Evolutionary conservation across 306 rosid species (phyloP).

Genomic region (Casuarina glauca): DNA sequence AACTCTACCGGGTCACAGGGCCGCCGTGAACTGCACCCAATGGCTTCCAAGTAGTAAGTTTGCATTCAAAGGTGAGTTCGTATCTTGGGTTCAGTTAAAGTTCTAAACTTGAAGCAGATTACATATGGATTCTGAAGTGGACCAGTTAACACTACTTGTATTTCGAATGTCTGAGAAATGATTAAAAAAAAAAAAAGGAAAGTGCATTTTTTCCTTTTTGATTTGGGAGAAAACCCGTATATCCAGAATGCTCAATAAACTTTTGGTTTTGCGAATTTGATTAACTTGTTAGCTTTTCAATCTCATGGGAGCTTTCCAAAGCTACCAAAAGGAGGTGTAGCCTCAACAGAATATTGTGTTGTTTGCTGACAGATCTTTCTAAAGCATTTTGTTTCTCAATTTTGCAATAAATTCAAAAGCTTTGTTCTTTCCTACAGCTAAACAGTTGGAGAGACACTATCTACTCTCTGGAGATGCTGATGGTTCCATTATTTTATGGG

Average conservation of each 20-base stretch:
- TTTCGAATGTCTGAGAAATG: background rate
- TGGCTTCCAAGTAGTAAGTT: conserved; percentile 86
- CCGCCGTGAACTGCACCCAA: conserved; percentile 87
- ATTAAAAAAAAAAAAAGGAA: background rate
- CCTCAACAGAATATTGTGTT: background rate
- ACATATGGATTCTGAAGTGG: conserved; percentile 8
- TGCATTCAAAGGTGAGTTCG: conserved; percentile 59
- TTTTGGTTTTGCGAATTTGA: background rate
- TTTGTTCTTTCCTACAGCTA: conserved; percentile 47
- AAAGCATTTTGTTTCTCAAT: background rate
- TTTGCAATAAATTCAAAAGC: too few species aligned
- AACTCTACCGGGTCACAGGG: conserved; percentile 85
- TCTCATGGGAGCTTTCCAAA: background rate
- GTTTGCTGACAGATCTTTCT: background rate
- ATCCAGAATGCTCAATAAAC: background rate
- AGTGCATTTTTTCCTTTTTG: background rate
- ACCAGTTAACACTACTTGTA: conserved; percentile 3
- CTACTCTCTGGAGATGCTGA: conserved; percentile 87
- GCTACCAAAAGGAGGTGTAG: background rate
- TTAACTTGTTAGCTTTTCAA: background rate
- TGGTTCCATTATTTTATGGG: conserved; percentile 83
- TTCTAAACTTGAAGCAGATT: background rate
- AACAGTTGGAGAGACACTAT: conserved; percentile 65
- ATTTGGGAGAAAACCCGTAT: background rate
- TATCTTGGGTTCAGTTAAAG: conserved; percentile 13